Evolutionary conservation across 73 alveolate genomes (phyloP).

Genomic region (Urostyla sp.): DNA sequence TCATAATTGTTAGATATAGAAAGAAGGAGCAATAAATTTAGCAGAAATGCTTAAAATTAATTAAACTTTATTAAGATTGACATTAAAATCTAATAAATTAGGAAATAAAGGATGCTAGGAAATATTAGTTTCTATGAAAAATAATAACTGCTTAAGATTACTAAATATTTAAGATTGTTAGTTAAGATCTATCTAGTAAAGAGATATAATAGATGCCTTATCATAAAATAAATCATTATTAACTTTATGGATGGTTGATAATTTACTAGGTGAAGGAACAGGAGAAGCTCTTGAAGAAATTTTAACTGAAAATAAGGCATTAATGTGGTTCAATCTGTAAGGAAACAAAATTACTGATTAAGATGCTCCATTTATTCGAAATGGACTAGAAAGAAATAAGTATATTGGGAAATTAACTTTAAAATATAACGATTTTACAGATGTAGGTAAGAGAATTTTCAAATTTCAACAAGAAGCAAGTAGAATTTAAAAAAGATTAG

Average conservation of each 20-base stretch:
- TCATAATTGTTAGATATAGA: background rate
- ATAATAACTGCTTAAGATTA: background rate
- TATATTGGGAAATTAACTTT: no score
- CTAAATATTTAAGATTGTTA: constrained; percentile 1
- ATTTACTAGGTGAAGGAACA: background rate
- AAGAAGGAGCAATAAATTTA: background rate
- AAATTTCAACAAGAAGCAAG: no score
- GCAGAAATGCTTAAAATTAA: background rate
- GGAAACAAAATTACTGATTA: background rate
- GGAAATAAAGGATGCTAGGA: constrained; percentile 10
- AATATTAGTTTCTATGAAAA: background rate
- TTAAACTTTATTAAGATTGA: background rate
- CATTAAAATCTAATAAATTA: background rate
- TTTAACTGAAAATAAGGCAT: background rate
- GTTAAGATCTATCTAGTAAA: background rate
- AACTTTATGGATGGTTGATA: background rate
- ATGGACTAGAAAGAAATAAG: no score
- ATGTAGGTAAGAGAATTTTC: no score
- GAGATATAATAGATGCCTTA: background rate
- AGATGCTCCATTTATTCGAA: no score
- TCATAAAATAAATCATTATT: background rate
- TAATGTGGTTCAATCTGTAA: background rate
- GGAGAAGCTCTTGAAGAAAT: background rate
- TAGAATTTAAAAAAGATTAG: no score
- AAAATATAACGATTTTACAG: no score